Evolutionary conservation across 805 yeast species (phyloP), one percentile per base, ranked within the genome.

Genomic region (Brettanomyces anomalus): DNA sequence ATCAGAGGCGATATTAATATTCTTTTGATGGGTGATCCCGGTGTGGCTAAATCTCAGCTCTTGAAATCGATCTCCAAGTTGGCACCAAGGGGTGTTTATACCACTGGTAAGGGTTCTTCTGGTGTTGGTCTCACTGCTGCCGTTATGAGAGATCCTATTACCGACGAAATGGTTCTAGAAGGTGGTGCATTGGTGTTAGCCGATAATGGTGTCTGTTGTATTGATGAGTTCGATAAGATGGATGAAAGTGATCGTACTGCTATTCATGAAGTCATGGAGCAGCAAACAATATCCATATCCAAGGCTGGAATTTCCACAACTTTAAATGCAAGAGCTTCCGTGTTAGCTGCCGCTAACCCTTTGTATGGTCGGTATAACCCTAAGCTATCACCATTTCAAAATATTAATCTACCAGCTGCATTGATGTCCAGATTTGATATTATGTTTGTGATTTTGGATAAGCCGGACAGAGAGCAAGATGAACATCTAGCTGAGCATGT

Each of bases 61-160:
- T 71, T 93, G 49, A 93, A 93, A 61, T 83, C 94, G 30, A 86
- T 93, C 50, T 74, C 87, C 46, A 87, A 89, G 55, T 84, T 93
- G 43, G 93, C 97, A 3, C 98, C 98, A 26, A 75, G 97, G 57
- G 94, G 96, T 40, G 94, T 93, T 26, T 93, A 93, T 63, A 93
- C 98, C 7, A 93, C 98, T 1, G 98, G 98, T 67, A 79, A 95
- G 56, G 98, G 98, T 61, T 88, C 97, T 4, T 93, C 98, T 0
- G 98, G 98, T 44, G 98, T 93, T 37, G 98, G 98, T 67, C 71
- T 93, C 55, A 93, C 98, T 4, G 98, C 98, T 2, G 98, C 98
- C 0, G 98, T 93, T 31, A 88, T 93, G 95, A 77, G 93, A 56
- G 98, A 93, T 62, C 97, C 97, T 2, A 90, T 89, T n/a, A 93